Conservation (phyloP, 139 green algal genomes). For the Mesotaenium endlicherianum region DNA sequence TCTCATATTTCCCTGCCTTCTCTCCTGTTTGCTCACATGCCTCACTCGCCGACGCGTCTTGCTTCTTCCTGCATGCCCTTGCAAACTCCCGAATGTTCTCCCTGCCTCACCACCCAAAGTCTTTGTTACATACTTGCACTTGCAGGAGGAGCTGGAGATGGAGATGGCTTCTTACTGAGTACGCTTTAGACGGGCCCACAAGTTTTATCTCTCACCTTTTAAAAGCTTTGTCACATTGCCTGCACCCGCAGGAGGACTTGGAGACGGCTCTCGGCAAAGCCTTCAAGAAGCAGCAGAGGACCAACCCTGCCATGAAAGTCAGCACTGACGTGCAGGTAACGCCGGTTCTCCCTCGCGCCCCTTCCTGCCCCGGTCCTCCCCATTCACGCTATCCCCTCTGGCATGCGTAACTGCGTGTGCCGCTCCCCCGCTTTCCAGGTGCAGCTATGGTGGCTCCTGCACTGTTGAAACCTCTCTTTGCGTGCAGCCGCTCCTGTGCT, state of each 20-base stretch:
- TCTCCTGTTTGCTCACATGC: too few relatives aligned
- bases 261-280: slow-evolving; percentile 28
- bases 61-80: neutral
- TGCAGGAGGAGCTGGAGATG: neutral
- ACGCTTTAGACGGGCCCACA: neutral
- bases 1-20: too few relatives aligned
- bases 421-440: neutral
- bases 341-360: neutral
- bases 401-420: neutral
- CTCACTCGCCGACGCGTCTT: too few relatives aligned
- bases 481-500: neutral
- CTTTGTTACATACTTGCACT: neutral
- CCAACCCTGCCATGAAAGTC: slow-evolving; percentile 24
- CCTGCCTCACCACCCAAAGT: neutral
- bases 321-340: slow-evolving; percentile 45
- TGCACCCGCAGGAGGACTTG: slow-evolving; percentile 25
- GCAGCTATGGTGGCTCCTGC: neutral
- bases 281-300: slow-evolving; percentile 29
- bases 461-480: neutral
- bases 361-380: neutral
- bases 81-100: neutral
- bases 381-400: neutral
- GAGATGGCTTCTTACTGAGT: neutral
- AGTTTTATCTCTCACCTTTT: neutral
- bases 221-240: neutral